Percentiles rank a stretch among this genome's conserved stretches.
phyloP scores from a whole-genome alignment of 2,329 filamentous ascomycete species.

The Nemania serpens region DNA sequence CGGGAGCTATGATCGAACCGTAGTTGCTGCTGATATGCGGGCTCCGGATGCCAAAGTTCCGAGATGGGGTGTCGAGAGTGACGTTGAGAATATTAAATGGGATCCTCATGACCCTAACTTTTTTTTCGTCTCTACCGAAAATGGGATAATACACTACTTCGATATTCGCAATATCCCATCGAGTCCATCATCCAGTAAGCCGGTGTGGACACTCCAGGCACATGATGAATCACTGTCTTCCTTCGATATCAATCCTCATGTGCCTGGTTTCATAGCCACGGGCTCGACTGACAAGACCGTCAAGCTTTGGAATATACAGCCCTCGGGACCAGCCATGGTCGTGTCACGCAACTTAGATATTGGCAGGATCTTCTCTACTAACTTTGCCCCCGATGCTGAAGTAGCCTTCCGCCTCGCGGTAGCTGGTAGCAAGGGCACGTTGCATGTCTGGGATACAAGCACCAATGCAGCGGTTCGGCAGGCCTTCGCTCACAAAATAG shows the following conservation, averaged over 20 bases:
- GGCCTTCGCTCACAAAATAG: conserved; percentile 77
- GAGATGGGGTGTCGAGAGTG: conserved; percentile 91
- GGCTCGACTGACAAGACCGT: conserved; percentile 93
- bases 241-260: conserved; percentile 87
- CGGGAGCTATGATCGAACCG: conserved; percentile 92
- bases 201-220: conserved; percentile 93
- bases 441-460: conserved; percentile 95
- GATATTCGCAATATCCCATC: conserved; percentile 79
- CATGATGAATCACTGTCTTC: conserved; percentile 91
- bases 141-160: conserved; percentile 88
- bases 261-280: conserved; percentile 92
- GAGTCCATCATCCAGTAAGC: conserved; percentile 75
- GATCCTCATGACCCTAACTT: conserved; percentile 90
- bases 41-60: conserved; percentile 81
- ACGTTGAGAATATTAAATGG: conserved; percentile 92
- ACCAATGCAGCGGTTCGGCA: conserved; percentile 87
- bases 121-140: conserved; percentile 95
- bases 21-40: conserved; percentile 95
- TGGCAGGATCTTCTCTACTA: conserved; percentile 89
- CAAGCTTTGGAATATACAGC: conserved; percentile 92
- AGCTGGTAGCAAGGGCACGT: conserved; percentile 88
- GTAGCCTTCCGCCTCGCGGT: conserved; percentile 92
- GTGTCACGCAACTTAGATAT: conserved; percentile 90
- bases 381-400: conserved; percentile 86
- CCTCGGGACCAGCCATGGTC: conserved; percentile 84